These are phyloP conservation scores for Rhododendron simsii DNA, from an alignment of 148 eudicot species.

Conservation along the genomic window DNA sequence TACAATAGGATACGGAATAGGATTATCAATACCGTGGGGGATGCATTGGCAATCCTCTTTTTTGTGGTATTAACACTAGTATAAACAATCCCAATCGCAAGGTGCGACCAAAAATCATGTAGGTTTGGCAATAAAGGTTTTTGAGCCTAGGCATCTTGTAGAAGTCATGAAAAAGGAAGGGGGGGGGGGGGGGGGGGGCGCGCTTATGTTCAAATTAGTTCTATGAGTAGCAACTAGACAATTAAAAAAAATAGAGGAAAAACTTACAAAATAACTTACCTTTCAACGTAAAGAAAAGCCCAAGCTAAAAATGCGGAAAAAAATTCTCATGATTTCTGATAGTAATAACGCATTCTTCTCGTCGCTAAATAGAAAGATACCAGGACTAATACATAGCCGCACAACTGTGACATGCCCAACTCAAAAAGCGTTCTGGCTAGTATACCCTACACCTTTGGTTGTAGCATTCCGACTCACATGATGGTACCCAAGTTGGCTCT, in stretches of 20 bases:
- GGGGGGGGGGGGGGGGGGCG: too few relatives aligned
- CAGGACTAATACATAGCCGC: not conserved
- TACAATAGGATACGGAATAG: not conserved
- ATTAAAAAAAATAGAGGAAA: not conserved
- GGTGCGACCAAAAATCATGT: not conserved
- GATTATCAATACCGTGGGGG: not conserved
- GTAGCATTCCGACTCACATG: not conserved
- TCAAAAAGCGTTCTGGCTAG: not conserved
- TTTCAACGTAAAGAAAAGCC: not conserved
- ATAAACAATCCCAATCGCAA: not conserved
- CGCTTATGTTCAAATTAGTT: too few relatives aligned
- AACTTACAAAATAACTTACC: not conserved
- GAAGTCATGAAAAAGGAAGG: not conserved
- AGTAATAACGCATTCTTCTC: not conserved
- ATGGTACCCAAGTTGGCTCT: not conserved
- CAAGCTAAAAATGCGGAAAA: not conserved
- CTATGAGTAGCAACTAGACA: not conserved
- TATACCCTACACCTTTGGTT: not conserved
- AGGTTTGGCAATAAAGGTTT: not conserved
- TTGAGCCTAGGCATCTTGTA: not conserved
- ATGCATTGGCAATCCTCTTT: not conserved
- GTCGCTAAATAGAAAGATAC: not conserved
- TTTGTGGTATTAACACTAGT: not conserved
- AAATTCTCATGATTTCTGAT: not conserved
- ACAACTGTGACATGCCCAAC: not conserved